Conservation (phyloP, 371 early-diverging fungal species). For the Mucor circinelloides region DNA sequence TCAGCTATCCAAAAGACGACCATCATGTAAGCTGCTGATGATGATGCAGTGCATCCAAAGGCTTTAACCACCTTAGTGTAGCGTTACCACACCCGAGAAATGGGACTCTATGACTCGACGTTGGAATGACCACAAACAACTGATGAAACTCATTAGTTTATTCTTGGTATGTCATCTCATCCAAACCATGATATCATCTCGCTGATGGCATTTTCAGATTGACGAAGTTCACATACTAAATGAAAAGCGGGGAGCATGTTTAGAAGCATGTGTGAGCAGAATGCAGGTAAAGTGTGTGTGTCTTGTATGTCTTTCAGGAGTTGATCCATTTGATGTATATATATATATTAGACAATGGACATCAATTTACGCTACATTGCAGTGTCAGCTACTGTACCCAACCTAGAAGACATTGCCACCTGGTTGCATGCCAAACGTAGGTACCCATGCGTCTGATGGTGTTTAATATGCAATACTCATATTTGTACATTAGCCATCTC, state of each 20-base stretch:
- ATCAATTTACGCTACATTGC: constrained; percentile 55
- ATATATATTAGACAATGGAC: constrained; percentile 28
- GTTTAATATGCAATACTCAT: too few relatives aligned
- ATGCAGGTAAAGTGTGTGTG: constrained; percentile 38
- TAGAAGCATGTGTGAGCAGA: constrained; percentile 58
- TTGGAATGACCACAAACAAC: constrained; percentile 44
- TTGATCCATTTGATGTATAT: not conserved
- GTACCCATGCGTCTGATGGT: not conserved
- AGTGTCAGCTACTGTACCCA: constrained; percentile 89
- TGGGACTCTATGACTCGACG: constrained; percentile 80
- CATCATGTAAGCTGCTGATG: constrained; percentile 31
- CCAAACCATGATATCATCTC: not conserved
- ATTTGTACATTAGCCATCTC: constrained; percentile 20
- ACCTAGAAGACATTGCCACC: constrained; percentile 75
- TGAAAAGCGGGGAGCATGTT: constrained; percentile 51
- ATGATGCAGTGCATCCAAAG: not conserved
- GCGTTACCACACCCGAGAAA: constrained; percentile 80
- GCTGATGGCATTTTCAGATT: constrained; percentile 28
- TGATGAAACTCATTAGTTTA: constrained; percentile 39
- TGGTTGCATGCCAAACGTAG: constrained; percentile 63
- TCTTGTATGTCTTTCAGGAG: not conserved
- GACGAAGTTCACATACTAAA: constrained; percentile 61
- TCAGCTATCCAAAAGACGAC: constrained; percentile 34
- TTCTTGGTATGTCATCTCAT: constrained; percentile 37
- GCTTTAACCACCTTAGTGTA: not conserved